These are phyloP conservation scores for Ambispora gerdemannii DNA, from an alignment of 192 early-diverging fungal genomes.

Conservation along the genomic window DNA sequence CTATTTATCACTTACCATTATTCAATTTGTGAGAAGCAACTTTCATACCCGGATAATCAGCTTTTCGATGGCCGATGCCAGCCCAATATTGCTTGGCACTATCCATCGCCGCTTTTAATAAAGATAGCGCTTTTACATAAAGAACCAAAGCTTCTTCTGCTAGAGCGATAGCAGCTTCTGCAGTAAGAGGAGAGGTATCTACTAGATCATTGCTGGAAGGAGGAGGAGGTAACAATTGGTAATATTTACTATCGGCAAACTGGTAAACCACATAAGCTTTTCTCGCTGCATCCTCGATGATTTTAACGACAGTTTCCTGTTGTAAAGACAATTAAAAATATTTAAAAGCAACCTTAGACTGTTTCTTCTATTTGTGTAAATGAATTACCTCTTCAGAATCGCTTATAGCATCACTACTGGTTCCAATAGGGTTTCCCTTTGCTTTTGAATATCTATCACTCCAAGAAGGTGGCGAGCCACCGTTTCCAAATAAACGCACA, in stretches of 20 bases:
- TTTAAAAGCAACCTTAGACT: too few species aligned
- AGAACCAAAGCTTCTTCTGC: constrained; percentile 71
- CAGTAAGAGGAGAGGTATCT: constrained; percentile 23
- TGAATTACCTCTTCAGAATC: constrained; percentile 29
- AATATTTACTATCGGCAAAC: constrained; percentile 59
- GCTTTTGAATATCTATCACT: constrained; percentile 34
- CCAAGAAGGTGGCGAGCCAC: constrained; percentile 48
- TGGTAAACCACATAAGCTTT: constrained; percentile 70
- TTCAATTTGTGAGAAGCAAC: constrained; percentile 41
- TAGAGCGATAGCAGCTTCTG: constrained; percentile 33
- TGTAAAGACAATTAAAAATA: constrained; percentile 20
- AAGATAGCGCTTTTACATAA: constrained; percentile 63
- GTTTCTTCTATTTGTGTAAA: too few species aligned
- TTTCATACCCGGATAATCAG: constrained; percentile 31
- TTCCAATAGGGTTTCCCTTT: constrained; percentile 16
- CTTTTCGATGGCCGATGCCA: constrained; percentile 40
- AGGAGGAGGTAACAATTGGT: constrained; percentile 49
- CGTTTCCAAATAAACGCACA: constrained; percentile 51
- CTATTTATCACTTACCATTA: constrained; percentile 27
- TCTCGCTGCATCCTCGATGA: constrained; percentile 67
- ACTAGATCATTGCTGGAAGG: constrained; percentile 26
- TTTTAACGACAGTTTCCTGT: constrained; percentile 54
- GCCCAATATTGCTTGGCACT: constrained; percentile 57
- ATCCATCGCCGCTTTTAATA: constrained; percentile 58
- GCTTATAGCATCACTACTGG: background rate